phyloP scores from a whole-genome alignment of 495 filamentous ascomycete genomes.

The Hyphodiscus hymeniophilus region DNA sequence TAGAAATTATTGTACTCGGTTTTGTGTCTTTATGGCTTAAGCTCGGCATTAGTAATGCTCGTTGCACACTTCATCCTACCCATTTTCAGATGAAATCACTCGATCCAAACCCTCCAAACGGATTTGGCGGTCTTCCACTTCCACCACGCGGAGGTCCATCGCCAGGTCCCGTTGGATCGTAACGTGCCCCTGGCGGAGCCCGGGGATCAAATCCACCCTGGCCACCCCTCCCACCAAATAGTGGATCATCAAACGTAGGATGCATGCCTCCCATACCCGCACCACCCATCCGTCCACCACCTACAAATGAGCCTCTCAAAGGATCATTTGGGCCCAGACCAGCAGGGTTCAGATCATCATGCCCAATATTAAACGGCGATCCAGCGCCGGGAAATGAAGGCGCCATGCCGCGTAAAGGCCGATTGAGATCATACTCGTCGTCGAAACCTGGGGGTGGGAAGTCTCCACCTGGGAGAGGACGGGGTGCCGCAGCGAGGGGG shows the following conservation, averaged over 20 bases:
- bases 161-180: conserved; percentile 82
- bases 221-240: conserved; percentile 61
- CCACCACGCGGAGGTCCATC: conserved; percentile 36
- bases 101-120: conserved; percentile 56
- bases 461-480: conserved; percentile 64
- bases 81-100: conserved; percentile 55
- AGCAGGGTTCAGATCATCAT: conserved; percentile 78
- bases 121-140: conserved; percentile 44
- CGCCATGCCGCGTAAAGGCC: conserved; percentile 48
- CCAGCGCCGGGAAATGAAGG: conserved; percentile 38
- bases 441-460: conserved; percentile 87
- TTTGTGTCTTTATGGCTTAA: too few species aligned
- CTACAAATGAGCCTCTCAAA: conserved; percentile 53
- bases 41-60: too few species aligned
- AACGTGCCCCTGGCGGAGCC: conserved; percentile 50
- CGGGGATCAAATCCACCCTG: conserved; percentile 40
- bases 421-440: conserved; percentile 80
- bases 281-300: conserved; percentile 33
- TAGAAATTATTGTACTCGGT: too few species aligned
- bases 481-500: conserved; percentile 53
- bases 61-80: not conserved
- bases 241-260: conserved; percentile 86
- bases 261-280: conserved; percentile 73
- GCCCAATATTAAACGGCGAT: conserved; percentile 60
- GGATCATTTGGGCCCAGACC: conserved; percentile 84